Base-by-base conservation (phyloP, 2,329 filamentous ascomycete species). In the Polytolypa hystricis region DNA sequence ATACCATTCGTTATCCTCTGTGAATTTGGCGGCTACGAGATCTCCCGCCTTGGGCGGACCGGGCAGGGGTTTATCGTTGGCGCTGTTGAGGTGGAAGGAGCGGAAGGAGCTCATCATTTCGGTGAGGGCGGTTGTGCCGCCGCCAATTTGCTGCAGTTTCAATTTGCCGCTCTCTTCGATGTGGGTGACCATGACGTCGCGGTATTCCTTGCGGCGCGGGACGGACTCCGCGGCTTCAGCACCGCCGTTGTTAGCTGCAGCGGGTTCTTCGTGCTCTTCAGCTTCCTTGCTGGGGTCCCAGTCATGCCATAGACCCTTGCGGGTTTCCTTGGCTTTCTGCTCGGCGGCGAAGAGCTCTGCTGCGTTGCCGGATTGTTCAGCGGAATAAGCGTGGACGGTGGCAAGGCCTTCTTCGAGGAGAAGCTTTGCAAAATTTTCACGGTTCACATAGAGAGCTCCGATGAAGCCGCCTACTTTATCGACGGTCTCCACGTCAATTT, bases 401-500 rank as follows among this genome's bases (percentile, higher is more conserved):
- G 91, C 89, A 19, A 95, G 71, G 43, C 91, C 91, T 62, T 98
- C 91, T 61, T 96, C 91, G 1, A 98, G 77, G 1, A 98, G 73
- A 2, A 84, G 61, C 69, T 94, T 95, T 52, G 87, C 84, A 55
- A 98, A 93, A 66, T 84, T 96, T 64, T 96, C 89, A 36, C 87
- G 83, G 68, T 86, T 89, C 58, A 98, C 75, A 60, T 86, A 95
- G 16, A 98, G 71, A 10, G 85, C 84, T 38, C 91, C 91, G 48
- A 98, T 96, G 68, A 98, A 98, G 25, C 91, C 91, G 51, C 91
- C 91, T 17, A 91, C 80, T 70, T 95, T 96, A 70, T 98, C 91
- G 48, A 85, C 83, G 51, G 87, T 86, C 58, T 94, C 79, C 14
- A 98, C 81, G 51, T 98, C 87, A 40, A 98, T 84, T 61, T 96